Conservation (phyloP, 495 filamentous ascomycete genomes). For the Aspergillus bertholletiae region DNA sequence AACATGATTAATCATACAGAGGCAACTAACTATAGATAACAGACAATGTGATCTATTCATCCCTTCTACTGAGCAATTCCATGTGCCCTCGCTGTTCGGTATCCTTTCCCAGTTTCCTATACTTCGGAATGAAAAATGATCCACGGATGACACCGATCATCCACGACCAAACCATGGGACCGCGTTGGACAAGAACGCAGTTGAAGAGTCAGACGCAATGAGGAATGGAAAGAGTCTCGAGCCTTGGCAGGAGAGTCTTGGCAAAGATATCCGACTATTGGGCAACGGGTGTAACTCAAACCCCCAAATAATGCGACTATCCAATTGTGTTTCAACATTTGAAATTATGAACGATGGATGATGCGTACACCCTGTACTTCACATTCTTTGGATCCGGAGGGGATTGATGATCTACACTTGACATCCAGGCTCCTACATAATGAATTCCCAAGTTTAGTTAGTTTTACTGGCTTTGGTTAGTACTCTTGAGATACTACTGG, state of each 20-base stretch:
- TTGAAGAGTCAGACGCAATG: constrained; percentile 1
- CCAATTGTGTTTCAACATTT: neutral
- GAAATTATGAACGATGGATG: neutral
- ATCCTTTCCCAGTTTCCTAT: neutral
- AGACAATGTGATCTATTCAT: neutral
- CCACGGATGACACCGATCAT: too few relatives aligned
- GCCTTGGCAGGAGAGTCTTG: constrained; percentile 3
- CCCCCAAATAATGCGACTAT: neutral
- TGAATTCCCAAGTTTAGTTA: too few relatives aligned
- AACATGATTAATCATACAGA: too few relatives aligned
- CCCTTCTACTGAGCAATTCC: neutral
- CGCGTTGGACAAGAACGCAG: neutral
- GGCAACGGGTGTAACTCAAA: neutral
- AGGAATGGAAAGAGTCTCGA: neutral
- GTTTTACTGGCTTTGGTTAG: too few relatives aligned
- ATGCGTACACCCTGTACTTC: neutral
- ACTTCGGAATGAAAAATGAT: neutral
- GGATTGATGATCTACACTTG: neutral
- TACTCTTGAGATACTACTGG: too few relatives aligned
- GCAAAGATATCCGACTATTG: neutral
- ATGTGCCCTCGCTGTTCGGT: neutral
- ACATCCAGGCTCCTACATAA: too few relatives aligned
- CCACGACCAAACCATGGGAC: too few relatives aligned
- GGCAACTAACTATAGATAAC: too few relatives aligned
- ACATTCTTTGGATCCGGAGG: too few relatives aligned